Percentiles rank a stretch among this genome's conserved stretches.
Conservation (phyloP, 306 rosid genomes). For the Albizia julibrissin region DNA sequence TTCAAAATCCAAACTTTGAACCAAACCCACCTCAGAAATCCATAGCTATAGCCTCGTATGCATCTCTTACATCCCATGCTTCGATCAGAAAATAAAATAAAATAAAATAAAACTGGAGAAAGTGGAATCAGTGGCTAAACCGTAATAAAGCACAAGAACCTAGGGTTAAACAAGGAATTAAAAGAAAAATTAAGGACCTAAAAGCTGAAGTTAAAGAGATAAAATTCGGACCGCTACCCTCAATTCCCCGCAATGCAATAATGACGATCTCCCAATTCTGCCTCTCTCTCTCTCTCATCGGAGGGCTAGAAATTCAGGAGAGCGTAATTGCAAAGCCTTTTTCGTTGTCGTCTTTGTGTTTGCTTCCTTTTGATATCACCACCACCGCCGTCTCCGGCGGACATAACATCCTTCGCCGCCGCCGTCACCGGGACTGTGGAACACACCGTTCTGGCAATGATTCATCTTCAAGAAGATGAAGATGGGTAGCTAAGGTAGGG, state of each 20-base stretch:
- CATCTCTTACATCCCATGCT: constrained; percentile 98
- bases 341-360: not conserved
- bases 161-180: constrained; percentile 33
- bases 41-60: constrained; percentile 75
- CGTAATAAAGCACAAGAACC: constrained; percentile 20
- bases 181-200: constrained; percentile 31
- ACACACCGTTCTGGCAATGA: constrained; percentile 1
- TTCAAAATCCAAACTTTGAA: constrained; percentile 23
- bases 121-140: constrained; percentile 30
- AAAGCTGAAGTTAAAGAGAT: constrained; percentile 36
- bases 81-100: constrained; percentile 22
- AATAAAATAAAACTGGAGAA: not conserved
- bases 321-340: constrained; percentile 81
- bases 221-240: constrained; percentile 99
- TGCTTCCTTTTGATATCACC: constrained; percentile 19
- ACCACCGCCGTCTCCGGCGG: constrained; percentile 23
- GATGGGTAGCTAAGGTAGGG: not conserved
- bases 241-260: constrained; percentile 99
- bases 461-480: constrained; percentile 43
- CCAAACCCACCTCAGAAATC: constrained; percentile 22
- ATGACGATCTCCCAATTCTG: constrained; percentile 75
- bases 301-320: constrained; percentile 66
- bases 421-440: not conserved
- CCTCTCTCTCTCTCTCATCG: constrained; percentile 16
- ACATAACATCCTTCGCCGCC: not conserved